phyloP scores from a whole-genome alignment of 2,329 filamentous ascomycete genomes.

The Colletotrichum higginsianum region DNA sequence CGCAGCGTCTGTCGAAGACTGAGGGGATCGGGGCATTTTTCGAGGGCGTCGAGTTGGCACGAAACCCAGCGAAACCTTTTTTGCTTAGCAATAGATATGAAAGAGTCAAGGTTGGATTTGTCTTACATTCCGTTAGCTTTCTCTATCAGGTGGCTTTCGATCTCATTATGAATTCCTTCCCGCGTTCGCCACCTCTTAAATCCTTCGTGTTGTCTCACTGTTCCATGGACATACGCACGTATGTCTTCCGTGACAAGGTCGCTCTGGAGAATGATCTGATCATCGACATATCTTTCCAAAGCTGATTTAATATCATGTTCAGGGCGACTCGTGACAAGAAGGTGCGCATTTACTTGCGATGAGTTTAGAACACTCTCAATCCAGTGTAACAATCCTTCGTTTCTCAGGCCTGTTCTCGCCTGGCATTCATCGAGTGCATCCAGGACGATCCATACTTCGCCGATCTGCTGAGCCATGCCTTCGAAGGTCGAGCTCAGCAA shows the following conservation, averaged over 20 bases:
- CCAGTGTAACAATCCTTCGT: conserved; percentile 44
- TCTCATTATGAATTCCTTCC: background rate
- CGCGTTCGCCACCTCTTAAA: background rate
- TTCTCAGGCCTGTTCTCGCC: conserved; percentile 20
- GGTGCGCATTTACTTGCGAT: conserved; percentile 21
- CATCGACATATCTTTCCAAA: background rate
- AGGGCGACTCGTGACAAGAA: conserved; percentile 21
- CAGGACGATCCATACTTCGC: conserved; percentile 41
- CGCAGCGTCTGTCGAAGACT: background rate
- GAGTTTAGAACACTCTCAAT: conserved; percentile 31
- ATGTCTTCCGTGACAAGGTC: background rate
- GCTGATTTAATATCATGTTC: conserved; percentile 11
- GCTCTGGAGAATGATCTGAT: background rate
- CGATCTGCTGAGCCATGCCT: conserved; percentile 43
- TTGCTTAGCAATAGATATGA: background rate
- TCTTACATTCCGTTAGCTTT: conserved; percentile 10
- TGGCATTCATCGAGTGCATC: conserved; percentile 48
- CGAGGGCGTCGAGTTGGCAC: conserved; percentile 18
- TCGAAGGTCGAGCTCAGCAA: conserved; percentile 44
- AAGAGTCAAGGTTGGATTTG: no score
- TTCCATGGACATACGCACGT: background rate
- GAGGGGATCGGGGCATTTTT: background rate
- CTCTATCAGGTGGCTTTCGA: background rate
- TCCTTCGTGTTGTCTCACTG: background rate
- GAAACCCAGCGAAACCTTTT: conserved; percentile 18